Evolutionary conservation across 2,329 filamentous ascomycete genomes (phyloP), one percentile per base, ranked within the genome.

Genomic region (Metarhizium brunneum): DNA sequence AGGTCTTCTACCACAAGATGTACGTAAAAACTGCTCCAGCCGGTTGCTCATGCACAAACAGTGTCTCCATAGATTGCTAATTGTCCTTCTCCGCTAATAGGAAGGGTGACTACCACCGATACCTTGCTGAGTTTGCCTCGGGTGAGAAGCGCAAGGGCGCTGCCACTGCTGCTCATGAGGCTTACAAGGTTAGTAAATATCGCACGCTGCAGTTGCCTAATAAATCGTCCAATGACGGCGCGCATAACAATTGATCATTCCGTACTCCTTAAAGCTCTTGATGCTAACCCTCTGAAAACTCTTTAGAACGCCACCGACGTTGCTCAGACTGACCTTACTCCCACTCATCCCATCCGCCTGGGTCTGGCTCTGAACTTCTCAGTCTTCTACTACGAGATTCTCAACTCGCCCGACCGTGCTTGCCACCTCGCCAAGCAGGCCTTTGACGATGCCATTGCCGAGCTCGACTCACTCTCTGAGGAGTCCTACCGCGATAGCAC

Each of bases 1-100:
- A 96, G 86, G 92, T 97, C 73, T 97, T 97, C 78, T 97, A 97
- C 82, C 92, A 96, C 87, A 97, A 97, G 86, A 97, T 97, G 92
- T 96, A 80, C 67, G 89, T 58, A 56, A 54, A 32, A 16, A 1
- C 7, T 11, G 4, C n/a, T 25, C 40, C 10, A 54, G 18, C 56
- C 25, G 29, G 14, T 25, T 6, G 50, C 56, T 51, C 47, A 38
- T 11, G 14, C 45, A 30, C 45, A n/a, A 10, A 6, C 25, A 48
- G 6, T 42, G 6, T 47, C 7, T 50, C 16, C 14, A 20, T 20
- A 16, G 43, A 40, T 56, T 52, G 45, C 35, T 56, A 48, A 48
- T n/a, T 20, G 32, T 57, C 49, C 32, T 42, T 54, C 49, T 55
- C 59, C 3, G n/a, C 40, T 16, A 29, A 48, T 66, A 95, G 90